Conservation (phyloP, 495 filamentous ascomycete species). For the Margaritispora aquatica region DNA sequence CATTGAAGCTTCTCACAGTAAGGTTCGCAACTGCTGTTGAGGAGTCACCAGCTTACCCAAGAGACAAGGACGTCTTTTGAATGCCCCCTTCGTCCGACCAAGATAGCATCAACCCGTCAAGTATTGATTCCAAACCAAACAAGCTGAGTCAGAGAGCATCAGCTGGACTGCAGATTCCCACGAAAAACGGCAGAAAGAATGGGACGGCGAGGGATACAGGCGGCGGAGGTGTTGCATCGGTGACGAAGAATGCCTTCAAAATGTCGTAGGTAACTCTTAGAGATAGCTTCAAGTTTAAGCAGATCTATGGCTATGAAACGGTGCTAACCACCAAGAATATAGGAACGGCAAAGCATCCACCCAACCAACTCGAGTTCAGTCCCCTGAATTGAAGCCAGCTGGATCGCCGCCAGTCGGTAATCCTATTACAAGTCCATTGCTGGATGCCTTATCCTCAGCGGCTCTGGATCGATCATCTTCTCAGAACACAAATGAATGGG, state of each 20-base stretch:
- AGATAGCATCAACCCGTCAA: constrained; percentile 16
- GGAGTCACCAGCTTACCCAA: not conserved
- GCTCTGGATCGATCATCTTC: constrained; percentile 9
- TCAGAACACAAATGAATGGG: constrained; percentile 46
- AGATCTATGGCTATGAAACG: not conserved
- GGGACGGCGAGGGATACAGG: constrained; percentile 23
- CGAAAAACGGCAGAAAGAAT: constrained; percentile 23
- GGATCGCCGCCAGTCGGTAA: constrained; percentile 15
- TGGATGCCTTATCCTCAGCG: constrained; percentile 25
- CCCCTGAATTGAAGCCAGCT: constrained; percentile 20
- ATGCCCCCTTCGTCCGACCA: constrained; percentile 28
- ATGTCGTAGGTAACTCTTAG: constrained; percentile 19
- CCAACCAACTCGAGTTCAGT: constrained; percentile 11
- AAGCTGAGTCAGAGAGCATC: constrained; percentile 28
- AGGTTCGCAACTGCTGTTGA: not conserved
- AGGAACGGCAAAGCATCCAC: constrained; percentile 13
- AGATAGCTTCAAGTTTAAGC: too few species aligned
- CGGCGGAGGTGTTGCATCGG: constrained; percentile 20
- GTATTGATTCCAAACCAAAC: constrained; percentile 1
- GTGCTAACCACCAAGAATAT: constrained; percentile 1
- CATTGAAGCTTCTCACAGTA: not conserved
- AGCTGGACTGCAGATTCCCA: constrained; percentile 22
- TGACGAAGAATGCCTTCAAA: constrained; percentile 23
- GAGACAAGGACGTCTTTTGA: constrained; percentile 16
- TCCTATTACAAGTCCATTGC: constrained; percentile 18